Conservation (phyloP, 371 early-diverging fungal species). For the Saksenaea vasiformis region DNA sequence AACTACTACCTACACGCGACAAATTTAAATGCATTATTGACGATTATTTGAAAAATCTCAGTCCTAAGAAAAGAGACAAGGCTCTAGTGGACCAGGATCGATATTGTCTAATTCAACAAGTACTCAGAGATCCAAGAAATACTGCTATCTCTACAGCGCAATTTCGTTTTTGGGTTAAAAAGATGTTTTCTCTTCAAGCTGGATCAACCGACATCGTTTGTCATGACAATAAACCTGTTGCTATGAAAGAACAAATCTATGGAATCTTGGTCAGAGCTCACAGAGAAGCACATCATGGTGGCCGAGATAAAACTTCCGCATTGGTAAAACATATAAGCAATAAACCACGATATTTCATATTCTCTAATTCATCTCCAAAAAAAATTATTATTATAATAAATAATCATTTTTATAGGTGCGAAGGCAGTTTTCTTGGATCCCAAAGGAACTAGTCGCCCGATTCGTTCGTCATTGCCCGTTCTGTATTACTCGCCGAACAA, state of each 20-base stretch:
- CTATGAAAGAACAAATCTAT: constrained; percentile 62
- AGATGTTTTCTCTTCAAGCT: constrained; percentile 55
- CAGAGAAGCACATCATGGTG: constrained; percentile 62
- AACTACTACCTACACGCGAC: no score
- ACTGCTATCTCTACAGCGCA: constrained; percentile 65
- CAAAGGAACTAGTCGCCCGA: constrained; percentile 35
- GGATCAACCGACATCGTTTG: constrained; percentile 38
- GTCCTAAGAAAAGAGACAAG: constrained; percentile 64
- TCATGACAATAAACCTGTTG: constrained; percentile 60
- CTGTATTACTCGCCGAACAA: constrained; percentile 30
- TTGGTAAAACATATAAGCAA: constrained; percentile 36
- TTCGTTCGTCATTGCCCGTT: constrained; percentile 40
- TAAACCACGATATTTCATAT: no score
- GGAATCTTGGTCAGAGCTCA: constrained; percentile 60
- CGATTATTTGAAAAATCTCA: constrained; percentile 56
- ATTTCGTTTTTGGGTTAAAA: constrained; percentile 68
- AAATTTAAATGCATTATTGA: constrained; percentile 31
- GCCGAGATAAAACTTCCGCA: constrained; percentile 68
- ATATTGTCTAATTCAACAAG: constrained; percentile 56
- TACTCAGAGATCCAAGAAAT: constrained; percentile 59
- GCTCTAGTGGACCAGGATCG: constrained; percentile 56
- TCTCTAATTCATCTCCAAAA: no score
- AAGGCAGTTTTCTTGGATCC: constrained; percentile 36
- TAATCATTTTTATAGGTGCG: constrained; percentile 23
- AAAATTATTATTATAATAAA: neutral